Evolutionary conservation across 805 yeast genomes (phyloP), one percentile per base, ranked within the genome.

Genomic region (Teunomyces aglyptinius): DNA sequence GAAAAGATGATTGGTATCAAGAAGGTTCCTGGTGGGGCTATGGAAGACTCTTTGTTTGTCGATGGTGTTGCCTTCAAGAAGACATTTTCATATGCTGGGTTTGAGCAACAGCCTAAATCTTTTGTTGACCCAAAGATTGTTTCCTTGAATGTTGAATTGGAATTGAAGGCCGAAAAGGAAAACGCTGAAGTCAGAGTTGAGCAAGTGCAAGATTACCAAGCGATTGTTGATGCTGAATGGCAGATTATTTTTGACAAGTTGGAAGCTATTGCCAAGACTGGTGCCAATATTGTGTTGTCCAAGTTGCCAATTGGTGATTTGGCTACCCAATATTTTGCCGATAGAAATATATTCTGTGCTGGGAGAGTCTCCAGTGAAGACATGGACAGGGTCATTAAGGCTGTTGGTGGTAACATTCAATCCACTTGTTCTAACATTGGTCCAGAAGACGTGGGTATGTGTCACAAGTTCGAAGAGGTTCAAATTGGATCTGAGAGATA

Each of bases 151-250:
- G 91, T 94, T 34, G 99, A 94, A 67, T 78, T 94, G 56, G 99
- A 94, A 73, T 81, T 94, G 63, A 94, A 94, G 72, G 98, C 98
- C 1, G 99, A 94, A 73, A 92, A 90, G 74, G 99, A 94, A 67
- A 94, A 94, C 64, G 99, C 99, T 7, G 99, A 94, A 75, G 98
- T 94, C 28, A 82, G 99, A 56, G 94, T 94, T 43, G 95, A 89
- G 59, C 86, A 90, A 65, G 97, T 94, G 46, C 79, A 81, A 48
- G 97, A 92, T 59, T 94, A 94, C 70, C 99, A 94, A 73, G 89
- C 85, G 28, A 86, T 94, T 48, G 99, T 94, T 15, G 98, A 94
- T 68, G 99, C 99, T n/a, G 99, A 94, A 70, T 94, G 99, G 98
- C 82, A 88, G 65, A 86, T 94, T 55, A 94, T 94, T 54, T 77